A percentile compares a stretch with the other conserved stretches of the same genome.
phyloP scores from a whole-genome alignment of 2,329 filamentous ascomycete genomes.

The Trichoderma sp. region DNA sequence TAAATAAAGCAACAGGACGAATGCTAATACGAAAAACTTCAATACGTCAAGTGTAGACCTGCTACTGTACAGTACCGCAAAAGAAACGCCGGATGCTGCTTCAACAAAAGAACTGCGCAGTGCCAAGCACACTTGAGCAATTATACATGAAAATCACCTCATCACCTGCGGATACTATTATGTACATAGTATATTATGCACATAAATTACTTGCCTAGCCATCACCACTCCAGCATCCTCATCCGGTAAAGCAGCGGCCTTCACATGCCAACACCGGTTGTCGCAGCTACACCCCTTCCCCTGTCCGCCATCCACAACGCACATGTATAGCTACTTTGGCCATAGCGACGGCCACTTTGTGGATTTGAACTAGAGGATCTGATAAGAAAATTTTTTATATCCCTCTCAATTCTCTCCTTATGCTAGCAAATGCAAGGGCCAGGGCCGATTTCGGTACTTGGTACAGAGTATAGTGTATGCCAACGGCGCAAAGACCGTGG shows the following conservation, averaged over 20 bases:
- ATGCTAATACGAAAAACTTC: neutral
- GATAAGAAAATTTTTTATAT: conserved; percentile 10
- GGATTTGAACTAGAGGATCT: neutral
- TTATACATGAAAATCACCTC: neutral
- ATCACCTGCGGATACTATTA: neutral
- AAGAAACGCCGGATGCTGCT: neutral
- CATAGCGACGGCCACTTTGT: neutral
- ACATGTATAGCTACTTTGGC: neutral
- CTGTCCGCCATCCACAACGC: neutral
- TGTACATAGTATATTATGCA: neutral
- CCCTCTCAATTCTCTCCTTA: neutral
- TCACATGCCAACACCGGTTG: neutral
- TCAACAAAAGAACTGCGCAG: neutral
- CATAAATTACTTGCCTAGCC: neutral
- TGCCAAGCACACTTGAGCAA: neutral
- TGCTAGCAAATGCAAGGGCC: neutral
- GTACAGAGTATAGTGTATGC: neutral
- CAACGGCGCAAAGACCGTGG: neutral
- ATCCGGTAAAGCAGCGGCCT: neutral
- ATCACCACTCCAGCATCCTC: neutral
- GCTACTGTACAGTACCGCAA: too few relatives aligned
- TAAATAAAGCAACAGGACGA: neutral
- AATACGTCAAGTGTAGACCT: neutral
- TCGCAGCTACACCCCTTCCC: neutral
- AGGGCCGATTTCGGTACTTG: conserved; percentile 7